Base-by-base conservation (phyloP, 1,284 basidiomycete genomes). In the Neonothopanus nambi region DNA sequence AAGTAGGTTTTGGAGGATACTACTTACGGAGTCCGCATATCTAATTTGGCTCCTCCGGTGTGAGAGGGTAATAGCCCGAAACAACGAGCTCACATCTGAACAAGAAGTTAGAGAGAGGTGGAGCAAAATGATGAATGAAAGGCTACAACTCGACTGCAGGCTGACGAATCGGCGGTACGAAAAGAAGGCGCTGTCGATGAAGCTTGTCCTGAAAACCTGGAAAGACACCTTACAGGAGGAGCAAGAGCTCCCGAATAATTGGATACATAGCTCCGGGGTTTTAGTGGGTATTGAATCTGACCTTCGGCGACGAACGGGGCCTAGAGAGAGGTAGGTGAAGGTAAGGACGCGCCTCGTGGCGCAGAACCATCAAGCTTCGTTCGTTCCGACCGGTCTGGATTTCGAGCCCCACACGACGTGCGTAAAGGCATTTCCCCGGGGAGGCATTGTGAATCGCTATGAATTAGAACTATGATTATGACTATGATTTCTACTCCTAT, bases 41-140 rank as follows among this genome's bases (percentile, higher is more conserved):
- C 48, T 63, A 0, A 55, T 63, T 2, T 63, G 61, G 61, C 58
- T 55, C 12, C 33, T 63, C 7, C 28, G 62, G 30, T 57, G 52
- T 37, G 58, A 63, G 26, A 39, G 58, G 15, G 58, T 60, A 1
- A 62, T 63, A n/a, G n/a, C n/a, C n/a, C 5, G 45, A 53, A 38
- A 51, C 55, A 0, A 42, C 57, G 9, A 44, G 48, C 15, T 17
- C 35, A n/a, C 41, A 36, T 3, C 38, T 44, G 65, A 63, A 42
- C 12, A 26, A 21, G 11, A 12, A 20, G 23, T 52, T 55, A 44
- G 51, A 57, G 24, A 26, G 26, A 33, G 53, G 20, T 61, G 55
- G 57, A 21, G 17, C 3, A 39, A 39, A 4, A 33, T 42, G 13
- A 46, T 57, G 0, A 47, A 51, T 28, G 17, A 12, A 0, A 17